Evolutionary conservation across 1,284 basidiomycete species (phyloP).

Genomic region (Ustilago shanxiensis): DNA sequence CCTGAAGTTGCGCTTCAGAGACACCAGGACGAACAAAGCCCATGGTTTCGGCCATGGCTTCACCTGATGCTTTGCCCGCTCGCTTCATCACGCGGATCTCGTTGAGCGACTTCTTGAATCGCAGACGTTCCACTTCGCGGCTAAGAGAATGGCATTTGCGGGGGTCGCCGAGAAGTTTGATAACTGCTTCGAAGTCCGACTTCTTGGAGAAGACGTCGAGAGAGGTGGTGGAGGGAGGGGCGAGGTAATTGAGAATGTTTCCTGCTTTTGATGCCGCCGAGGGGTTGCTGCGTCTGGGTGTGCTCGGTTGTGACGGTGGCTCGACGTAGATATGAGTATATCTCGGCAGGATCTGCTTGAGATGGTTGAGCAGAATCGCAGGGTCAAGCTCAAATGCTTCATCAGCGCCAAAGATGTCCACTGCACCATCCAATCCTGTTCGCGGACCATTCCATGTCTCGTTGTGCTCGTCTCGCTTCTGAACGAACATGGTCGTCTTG

Average conservation of each 20-base stretch:
- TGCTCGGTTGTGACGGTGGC: constrained; percentile 52
- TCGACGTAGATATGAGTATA: constrained; percentile 67
- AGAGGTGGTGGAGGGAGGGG: constrained; percentile 57
- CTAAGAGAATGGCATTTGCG: constrained; percentile 61
- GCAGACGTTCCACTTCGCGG: constrained; percentile 58
- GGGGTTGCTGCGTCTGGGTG: constrained; percentile 48
- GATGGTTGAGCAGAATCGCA: constrained; percentile 46
- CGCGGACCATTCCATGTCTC: constrained; percentile 94
- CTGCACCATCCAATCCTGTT: constrained; percentile 61
- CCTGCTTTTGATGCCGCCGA: constrained; percentile 22
- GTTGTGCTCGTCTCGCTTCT: constrained; percentile 80
- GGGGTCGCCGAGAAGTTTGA: constrained; percentile 62
- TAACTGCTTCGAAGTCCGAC: constrained; percentile 65
- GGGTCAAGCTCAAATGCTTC: constrained; percentile 61
- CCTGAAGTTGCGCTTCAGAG: constrained; percentile 61
- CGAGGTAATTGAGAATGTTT: constrained; percentile 65
- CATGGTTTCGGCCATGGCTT: constrained; percentile 67
- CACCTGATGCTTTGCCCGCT: constrained; percentile 58
- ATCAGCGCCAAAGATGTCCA: constrained; percentile 67
- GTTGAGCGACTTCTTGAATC: constrained; percentile 62
- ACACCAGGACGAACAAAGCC: constrained; percentile 50
- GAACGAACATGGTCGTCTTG: constrained; percentile 85
- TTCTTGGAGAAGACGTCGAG: constrained; percentile 65
- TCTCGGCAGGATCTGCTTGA: constrained; percentile 55
- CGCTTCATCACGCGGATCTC: constrained; percentile 66